Base-by-base conservation (phyloP, 2,329 filamentous ascomycete genomes). In the Colletotrichum caudatum region DNA sequence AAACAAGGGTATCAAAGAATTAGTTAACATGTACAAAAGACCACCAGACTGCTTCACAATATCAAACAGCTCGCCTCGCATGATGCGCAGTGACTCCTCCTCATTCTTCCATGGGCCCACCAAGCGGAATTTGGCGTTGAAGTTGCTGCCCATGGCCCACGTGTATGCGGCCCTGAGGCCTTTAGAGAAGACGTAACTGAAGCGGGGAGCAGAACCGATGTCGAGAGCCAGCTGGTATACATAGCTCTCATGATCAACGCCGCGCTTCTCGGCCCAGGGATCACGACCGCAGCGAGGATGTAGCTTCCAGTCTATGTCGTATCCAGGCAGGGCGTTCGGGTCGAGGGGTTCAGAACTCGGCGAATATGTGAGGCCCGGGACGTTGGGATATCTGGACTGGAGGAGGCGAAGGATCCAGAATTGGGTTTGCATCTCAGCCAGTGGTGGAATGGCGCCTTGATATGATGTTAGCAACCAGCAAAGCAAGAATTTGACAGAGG, bases 211-310 rank as follows among this genome's bases (percentile, higher is more conserved):
- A 2, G 83, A 76, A 3, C 82, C 82, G 68, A 86, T 84, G 75
- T 86, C 85, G 0, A 84, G 77, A 0, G 84, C 84, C 2, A 87
- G 80, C 76, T 87, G 85, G 76, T 86, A 86, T 0, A 82, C 82
- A 72, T 87, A 87, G 71, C 80, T 82, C 71, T 87, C 85, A 59
- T 86, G 84, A 54, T 87, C 84, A 2, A 86, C 84, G 20, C 83
- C 84, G 64, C 81, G 78, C 74, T 82, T 81, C 41, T 74, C 77
- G 23, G 77, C 69, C 61, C 75, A 80, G 29, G 81, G 75, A 64
- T 80, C 80, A 67, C 82, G 81, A 26, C 75, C 74, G 0, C 74
- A 77, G 3, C 78, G 78, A 0, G 78, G 59, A 37, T 82, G 82
- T 1, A 86, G 79, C 44, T 79, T 75, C 69, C 83, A 86, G 73